Percentiles rank a stretch among this genome's conserved stretches.
phyloP scores from a whole-genome alignment of 441 rosid species.

The Eruca vesicaria region DNA sequence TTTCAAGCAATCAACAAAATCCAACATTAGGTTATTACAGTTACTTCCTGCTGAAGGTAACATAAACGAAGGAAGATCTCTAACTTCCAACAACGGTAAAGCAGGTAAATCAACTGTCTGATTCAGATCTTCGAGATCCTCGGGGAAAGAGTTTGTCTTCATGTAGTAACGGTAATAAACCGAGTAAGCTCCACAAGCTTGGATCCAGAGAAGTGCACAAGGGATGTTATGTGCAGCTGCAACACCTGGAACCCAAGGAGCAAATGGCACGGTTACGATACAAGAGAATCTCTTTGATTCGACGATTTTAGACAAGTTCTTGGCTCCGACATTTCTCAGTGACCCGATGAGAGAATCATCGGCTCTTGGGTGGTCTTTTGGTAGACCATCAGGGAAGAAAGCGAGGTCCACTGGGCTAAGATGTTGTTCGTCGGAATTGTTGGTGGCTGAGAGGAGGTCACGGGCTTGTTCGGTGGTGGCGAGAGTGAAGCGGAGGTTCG shows the following conservation, averaged over 20 bases:
- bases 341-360: constrained; percentile 9
- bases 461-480: constrained; percentile 45
- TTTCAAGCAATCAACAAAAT: constrained; percentile 33
- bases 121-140: constrained; percentile 29
- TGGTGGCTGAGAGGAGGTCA: constrained; percentile 17
- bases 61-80: constrained; percentile 50
- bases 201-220: constrained; percentile 49
- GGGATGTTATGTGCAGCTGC: constrained; percentile 42
- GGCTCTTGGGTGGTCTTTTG: constrained; percentile 28
- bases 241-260: constrained; percentile 45
- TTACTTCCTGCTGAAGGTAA: constrained; percentile 33
- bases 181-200: constrained; percentile 42
- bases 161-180: constrained; percentile 43
- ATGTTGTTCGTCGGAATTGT: background rate
- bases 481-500: constrained; percentile 45
- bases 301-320: constrained; percentile 38
- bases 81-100: constrained; percentile 35
- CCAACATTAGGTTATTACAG: constrained; percentile 19
- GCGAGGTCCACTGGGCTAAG: constrained; percentile 18
- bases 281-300: constrained; percentile 27
- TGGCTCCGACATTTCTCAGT: constrained; percentile 29
- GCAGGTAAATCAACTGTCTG: constrained; percentile 38
- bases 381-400: constrained; percentile 49
- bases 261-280: constrained; percentile 41
- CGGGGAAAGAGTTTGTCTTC: constrained; percentile 31